Evolutionary conservation across 805 yeast species (phyloP).

Genomic region (Nakazawaea ambrosiae): DNA sequence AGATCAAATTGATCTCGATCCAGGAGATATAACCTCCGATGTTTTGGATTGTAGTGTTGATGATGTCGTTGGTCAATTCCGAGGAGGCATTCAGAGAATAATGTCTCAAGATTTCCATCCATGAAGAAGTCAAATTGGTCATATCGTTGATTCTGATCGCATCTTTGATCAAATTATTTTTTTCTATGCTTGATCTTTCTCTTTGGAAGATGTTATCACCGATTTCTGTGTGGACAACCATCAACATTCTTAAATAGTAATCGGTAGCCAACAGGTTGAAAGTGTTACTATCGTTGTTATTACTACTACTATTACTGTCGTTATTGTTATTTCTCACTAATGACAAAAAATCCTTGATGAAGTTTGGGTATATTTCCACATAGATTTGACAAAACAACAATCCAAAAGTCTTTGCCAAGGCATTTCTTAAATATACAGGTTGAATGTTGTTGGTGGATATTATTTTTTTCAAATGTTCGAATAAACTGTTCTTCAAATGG

Average conservation of each 20-base stretch:
- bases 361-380: constrained; percentile 39
- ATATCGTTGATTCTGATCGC: constrained; percentile 73
- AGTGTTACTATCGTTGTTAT: constrained; percentile 21
- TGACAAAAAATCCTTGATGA: constrained; percentile 41
- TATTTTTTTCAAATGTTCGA: constrained; percentile 32
- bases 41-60: constrained; percentile 52
- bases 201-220: constrained; percentile 85
- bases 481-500: constrained; percentile 39
- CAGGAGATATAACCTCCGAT: constrained; percentile 88
- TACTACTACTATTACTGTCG: no score
- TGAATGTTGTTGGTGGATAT: constrained; percentile 22
- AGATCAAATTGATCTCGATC: constrained; percentile 78
- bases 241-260: constrained; percentile 65
- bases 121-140: constrained; percentile 50
- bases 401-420: constrained; percentile 49
- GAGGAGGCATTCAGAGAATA: constrained; percentile 21
- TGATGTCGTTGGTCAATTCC: constrained; percentile 32
- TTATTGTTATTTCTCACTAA: constrained; percentile 26
- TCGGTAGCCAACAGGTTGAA: constrained; percentile 47
- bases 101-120: constrained; percentile 53
- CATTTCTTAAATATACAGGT: constrained; percentile 43
- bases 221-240: constrained; percentile 80
- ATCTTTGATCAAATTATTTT: constrained; percentile 75
- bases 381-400: constrained; percentile 44
- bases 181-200: constrained; percentile 51